Percentiles rank a stretch among this genome's conserved stretches.
Conservation (phyloP, 306 rosid species). For the Delonix regia region DNA sequence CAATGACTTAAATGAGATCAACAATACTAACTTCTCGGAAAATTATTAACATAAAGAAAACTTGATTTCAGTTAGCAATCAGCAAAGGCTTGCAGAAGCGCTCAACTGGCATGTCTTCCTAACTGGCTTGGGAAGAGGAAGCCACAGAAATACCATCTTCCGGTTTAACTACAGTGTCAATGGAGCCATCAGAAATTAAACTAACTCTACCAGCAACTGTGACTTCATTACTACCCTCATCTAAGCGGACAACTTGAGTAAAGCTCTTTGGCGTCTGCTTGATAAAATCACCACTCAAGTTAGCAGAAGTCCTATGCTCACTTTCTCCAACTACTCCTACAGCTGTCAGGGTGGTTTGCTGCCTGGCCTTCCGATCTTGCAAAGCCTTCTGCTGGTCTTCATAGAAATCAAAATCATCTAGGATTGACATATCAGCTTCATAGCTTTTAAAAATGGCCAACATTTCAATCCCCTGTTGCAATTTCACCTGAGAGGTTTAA, state of each 20-base stretch:
- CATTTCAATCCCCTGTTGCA: conserved; percentile 79
- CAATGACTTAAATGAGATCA: conserved; percentile 39
- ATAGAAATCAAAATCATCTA: conserved; percentile 81
- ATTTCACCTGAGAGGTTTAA: conserved; percentile 61
- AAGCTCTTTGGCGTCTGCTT: conserved; percentile 84
- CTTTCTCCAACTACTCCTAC: conserved; percentile 63
- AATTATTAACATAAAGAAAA: conserved; percentile 38
- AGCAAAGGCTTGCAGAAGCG: conserved; percentile 24
- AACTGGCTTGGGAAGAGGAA: conserved; percentile 62
- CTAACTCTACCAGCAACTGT: conserved; percentile 44
- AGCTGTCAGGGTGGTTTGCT: conserved; percentile 56
- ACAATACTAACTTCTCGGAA: conserved; percentile 48
- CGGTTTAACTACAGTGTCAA: conserved; percentile 47
- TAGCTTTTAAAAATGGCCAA: conserved; percentile 69
- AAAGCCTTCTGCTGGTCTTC: conserved; percentile 82
- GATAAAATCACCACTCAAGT: conserved; percentile 57
- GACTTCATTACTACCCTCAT: conserved; percentile 60
- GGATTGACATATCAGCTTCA: conserved; percentile 73
- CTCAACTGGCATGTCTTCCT: conserved; percentile 35
- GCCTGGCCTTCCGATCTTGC: conserved; percentile 78
- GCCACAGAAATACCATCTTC: conserved; percentile 58
- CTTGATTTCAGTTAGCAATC: conserved; percentile 41
- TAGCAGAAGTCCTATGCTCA: conserved; percentile 56
- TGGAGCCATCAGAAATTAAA: conserved; percentile 46
- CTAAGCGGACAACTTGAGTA: conserved; percentile 73